Evolutionary conservation across 169 alveolate species (phyloP), one percentile per base, ranked within the genome.

Genomic region (Babesia bovis): DNA sequence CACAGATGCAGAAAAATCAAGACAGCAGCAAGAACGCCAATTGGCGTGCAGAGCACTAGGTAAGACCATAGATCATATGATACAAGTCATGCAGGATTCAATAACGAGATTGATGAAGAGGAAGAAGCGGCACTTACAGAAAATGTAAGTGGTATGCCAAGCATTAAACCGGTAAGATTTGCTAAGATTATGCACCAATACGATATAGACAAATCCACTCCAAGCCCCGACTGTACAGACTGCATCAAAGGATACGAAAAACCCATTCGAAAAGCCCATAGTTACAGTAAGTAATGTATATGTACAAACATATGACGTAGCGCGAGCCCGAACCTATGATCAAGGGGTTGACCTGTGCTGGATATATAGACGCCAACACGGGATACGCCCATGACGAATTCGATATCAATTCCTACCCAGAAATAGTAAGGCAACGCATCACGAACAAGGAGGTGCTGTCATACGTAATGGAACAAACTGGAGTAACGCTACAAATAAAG

Each of bases 391-490:
- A 91, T 35, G 97, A 93, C 65, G 96, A 92, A 35, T 90, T 94
- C 56, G 95, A 91, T 66, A 94, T 94, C 65, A 94, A 94, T 86
- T 94, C 92, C 67, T 94, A 91, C 72, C 96, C 97, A n/a, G 94
- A 92, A 36, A 74, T 82, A 52, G 96, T 94, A 10, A 89, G 97
- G 32, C 82, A 68, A 68, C 92, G 90, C 73, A 77, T 94, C 28
- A 92, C 96, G 36, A 92, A 94, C 83, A 88, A 87, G 68, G 96
- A 92, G 65, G 90, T 91, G 36, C 87, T 92, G 60, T 57, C 90
- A 9, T 85, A 92, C 42, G 71, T 92, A 33, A 52, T 82, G 59
- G 96, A 92, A 60, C 87, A 83, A 32, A 82, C 96, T 23, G 94
- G 94, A 42, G 91, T 94, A 1, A 87, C 83, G 28, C 83, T 87